A percentile compares a stretch with the other conserved stretches of the same genome.
phyloP scores from a whole-genome alignment of 2,329 filamentous ascomycete species.

The Aspergillus carbonarius region DNA sequence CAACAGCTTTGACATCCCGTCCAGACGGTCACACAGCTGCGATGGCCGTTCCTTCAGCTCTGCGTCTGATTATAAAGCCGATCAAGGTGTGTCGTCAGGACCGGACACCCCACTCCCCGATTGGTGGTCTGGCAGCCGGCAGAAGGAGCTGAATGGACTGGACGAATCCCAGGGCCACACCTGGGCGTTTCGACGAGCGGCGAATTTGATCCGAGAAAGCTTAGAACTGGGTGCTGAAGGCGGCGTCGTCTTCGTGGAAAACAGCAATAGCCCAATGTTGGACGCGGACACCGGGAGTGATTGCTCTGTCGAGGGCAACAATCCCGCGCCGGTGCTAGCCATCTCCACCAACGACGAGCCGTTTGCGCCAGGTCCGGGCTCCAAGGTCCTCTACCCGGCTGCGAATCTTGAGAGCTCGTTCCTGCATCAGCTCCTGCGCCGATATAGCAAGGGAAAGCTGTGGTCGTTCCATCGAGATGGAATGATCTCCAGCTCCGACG shows the following conservation, averaged over 20 bases:
- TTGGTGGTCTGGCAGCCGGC: slow-evolving; percentile 31
- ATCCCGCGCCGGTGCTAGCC: slow-evolving; percentile 34
- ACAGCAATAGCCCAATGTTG: slow-evolving; percentile 26
- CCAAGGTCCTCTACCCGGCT: slow-evolving; percentile 26
- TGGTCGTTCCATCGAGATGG: slow-evolving; percentile 51
- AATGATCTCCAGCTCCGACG: slow-evolving; percentile 45
- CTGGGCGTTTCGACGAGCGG: slow-evolving; percentile 50
- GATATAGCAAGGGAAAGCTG: slow-evolving; percentile 50
- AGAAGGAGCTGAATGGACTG: slow-evolving; percentile 21
- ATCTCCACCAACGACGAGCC: slow-evolving; percentile 39
- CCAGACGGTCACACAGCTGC: slow-evolving; percentile 29
- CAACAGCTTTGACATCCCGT: slow-evolving; percentile 22
- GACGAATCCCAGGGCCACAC: slow-evolving; percentile 40
- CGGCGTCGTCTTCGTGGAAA: slow-evolving; percentile 45
- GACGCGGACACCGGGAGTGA: slow-evolving; percentile 33
- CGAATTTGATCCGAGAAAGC: slow-evolving; percentile 50
- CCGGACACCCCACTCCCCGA: slow-evolving; percentile 32
- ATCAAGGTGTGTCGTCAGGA: slow-evolving; percentile 28
- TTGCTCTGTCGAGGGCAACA: slow-evolving; percentile 26
- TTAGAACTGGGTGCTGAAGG: slow-evolving; percentile 47
- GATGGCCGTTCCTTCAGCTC: slow-evolving; percentile 29
- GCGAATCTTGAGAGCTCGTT: slow-evolving; percentile 34
- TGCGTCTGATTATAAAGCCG: slow-evolving; percentile 27
- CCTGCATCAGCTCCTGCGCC: slow-evolving; percentile 37
- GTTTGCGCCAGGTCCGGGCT: slow-evolving; percentile 34